phyloP scores from a whole-genome alignment of 2,329 filamentous ascomycete species.

The Graphilbum ipis-grandicollis region DNA sequence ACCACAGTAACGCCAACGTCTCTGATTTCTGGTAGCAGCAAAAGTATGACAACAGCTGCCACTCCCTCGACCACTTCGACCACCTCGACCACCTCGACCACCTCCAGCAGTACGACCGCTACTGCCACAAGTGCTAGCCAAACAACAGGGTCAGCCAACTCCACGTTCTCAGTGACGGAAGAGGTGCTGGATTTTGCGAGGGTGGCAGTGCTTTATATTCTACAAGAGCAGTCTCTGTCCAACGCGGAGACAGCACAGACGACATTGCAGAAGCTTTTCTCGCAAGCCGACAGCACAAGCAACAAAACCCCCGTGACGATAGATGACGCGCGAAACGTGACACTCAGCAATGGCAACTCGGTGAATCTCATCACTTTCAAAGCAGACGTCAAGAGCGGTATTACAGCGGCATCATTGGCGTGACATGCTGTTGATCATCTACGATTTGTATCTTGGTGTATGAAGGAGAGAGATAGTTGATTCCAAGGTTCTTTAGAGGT shows the following conservation, averaged over 20 bases:
- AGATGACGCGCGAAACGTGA: slow-evolving; percentile 19
- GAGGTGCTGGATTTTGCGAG: slow-evolving; percentile 46
- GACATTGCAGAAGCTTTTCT: slow-evolving; percentile 31
- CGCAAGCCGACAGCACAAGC: slow-evolving; percentile 11
- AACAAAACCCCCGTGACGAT: slow-evolving; percentile 10
- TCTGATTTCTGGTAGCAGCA: no score
- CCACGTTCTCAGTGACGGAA: slow-evolving; percentile 32
- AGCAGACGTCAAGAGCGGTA: neutral
- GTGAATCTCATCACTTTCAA: slow-evolving; percentile 31
- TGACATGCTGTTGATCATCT: no score
- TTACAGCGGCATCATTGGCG: no score
- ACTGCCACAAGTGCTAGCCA: neutral
- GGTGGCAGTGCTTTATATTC: slow-evolving; percentile 41
- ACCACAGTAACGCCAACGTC: no score
- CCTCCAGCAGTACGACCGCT: slow-evolving; percentile 10
- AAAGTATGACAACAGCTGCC: no score
- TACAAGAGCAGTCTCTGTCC: slow-evolving; percentile 34
- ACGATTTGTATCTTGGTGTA: no score
- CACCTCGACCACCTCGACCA: slow-evolving; percentile 10
- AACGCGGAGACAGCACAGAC: slow-evolving; percentile 36
- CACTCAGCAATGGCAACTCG: slow-evolving; percentile 20
- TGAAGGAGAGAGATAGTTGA: no score
- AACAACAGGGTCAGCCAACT: slow-evolving; percentile 12
- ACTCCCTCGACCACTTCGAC: no score
- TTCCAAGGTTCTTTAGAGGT: no score